phyloP scores from a whole-genome alignment of 148 eudicot species.

The Camellia japonica region DNA sequence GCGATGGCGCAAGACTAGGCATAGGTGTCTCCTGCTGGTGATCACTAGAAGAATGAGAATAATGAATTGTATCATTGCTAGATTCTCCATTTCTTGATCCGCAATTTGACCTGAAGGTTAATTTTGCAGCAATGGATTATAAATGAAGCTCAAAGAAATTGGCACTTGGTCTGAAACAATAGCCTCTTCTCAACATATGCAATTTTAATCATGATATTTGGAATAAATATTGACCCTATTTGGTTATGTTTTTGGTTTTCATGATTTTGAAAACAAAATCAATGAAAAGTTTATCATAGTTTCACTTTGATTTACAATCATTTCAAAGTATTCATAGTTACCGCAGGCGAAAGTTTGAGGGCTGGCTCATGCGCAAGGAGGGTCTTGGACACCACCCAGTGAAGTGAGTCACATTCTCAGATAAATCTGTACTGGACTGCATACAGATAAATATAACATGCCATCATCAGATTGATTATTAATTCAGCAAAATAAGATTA shows the following conservation, averaged over 20 bases:
- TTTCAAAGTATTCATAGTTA: neutral
- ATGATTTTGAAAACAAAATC: too few species aligned
- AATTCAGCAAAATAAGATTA: neutral
- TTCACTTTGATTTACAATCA: neutral
- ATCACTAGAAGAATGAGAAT: constrained; percentile 23
- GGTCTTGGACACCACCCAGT: constrained; percentile 25
- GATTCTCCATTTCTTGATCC: constrained; percentile 19
- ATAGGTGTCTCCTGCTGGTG: constrained; percentile 12
- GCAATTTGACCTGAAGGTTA: constrained; percentile 26
- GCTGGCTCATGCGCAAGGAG: constrained; percentile 15
- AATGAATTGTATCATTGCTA: constrained; percentile 10
- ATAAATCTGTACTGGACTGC: constrained; percentile 26
- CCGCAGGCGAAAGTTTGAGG: constrained; percentile 32
- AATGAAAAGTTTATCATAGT: neutral
- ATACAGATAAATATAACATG: constrained; percentile 5
- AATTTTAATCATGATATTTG: too few species aligned
- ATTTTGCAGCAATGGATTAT: neutral
- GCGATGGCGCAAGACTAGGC: constrained; percentile 1
- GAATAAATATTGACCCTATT: too few species aligned
- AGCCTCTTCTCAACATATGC: too few species aligned
- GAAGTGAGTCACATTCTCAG: constrained; percentile 28
- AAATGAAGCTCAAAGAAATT: neutral
- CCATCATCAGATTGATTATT: neutral
- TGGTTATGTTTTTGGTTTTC: too few species aligned
- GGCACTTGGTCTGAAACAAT: neutral